These are phyloP conservation scores for Phaeodactylum tricornutum DNA, from an alignment of 108 stramenopile genomes.

Conservation along the genomic window DNA sequence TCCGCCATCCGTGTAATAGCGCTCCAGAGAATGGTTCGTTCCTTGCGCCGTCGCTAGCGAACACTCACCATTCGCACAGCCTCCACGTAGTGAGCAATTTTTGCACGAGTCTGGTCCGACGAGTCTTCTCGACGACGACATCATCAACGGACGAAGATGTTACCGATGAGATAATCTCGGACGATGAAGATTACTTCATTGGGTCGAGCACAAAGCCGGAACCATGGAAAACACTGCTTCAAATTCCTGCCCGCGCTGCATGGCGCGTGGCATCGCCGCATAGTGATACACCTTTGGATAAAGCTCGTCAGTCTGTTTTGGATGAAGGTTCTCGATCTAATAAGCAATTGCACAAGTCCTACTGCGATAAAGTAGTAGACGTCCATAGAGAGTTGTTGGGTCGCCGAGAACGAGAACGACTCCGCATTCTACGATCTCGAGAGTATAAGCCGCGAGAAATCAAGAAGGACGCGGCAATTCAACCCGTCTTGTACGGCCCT, in stretches of 20 bases:
- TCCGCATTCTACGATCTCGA: conserved; percentile 15
- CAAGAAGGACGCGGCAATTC: conserved; percentile 3
- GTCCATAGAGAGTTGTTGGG: conserved; percentile 21
- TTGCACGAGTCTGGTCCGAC: too few species aligned
- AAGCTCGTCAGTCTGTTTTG: conserved; percentile 10
- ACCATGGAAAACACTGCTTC: conserved; percentile 53
- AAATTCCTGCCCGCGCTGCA: conserved; percentile 45
- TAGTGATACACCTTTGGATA: conserved; percentile 3
- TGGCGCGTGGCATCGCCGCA: conserved; percentile 50
- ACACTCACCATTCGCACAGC: too few species aligned
- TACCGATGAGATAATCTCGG: too few species aligned
- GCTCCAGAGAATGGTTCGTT: too few species aligned
- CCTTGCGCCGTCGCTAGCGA: too few species aligned
- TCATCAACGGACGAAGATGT: too few species aligned
- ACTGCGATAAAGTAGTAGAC: conserved; percentile 14
- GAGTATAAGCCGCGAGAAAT: not conserved
- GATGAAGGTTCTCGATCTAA: conserved; percentile 16
- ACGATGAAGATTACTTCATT: too few species aligned
- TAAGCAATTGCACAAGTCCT: conserved; percentile 24
- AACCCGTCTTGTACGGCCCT: conserved; percentile 51
- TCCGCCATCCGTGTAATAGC: too few species aligned
- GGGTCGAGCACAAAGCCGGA: conserved; percentile 11
- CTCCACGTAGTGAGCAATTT: too few species aligned
- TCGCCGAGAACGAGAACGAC: conserved; percentile 37
- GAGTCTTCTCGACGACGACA: too few species aligned